phyloP scores from a whole-genome alignment of 768 basidiomycete genomes.

The Termitomyces sp. region DNA sequence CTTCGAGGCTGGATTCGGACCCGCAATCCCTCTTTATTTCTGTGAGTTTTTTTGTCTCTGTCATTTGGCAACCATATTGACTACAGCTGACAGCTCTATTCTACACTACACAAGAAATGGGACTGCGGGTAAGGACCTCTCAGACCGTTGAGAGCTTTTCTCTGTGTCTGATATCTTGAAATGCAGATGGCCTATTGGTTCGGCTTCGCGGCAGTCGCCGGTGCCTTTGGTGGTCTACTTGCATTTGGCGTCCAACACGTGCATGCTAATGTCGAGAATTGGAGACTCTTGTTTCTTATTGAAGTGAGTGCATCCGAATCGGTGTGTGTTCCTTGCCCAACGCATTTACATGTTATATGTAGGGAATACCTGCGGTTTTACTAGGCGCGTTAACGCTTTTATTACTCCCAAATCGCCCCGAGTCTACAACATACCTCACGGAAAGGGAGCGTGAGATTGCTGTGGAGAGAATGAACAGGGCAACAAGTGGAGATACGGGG shows the following conservation, averaged over 20 bases:
- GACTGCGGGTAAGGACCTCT: conserved; percentile 46
- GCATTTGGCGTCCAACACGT: conserved; percentile 76
- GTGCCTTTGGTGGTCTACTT: conserved; percentile 82
- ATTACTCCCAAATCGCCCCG: conserved; percentile 67
- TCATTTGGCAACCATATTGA: not conserved
- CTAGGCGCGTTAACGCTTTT: conserved; percentile 54
- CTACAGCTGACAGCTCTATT: conserved; percentile 51
- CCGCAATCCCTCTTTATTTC: conserved; percentile 74
- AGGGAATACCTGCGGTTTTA: conserved; percentile 67
- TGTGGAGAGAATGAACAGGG: conserved; percentile 62
- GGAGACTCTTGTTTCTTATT: conserved; percentile 69
- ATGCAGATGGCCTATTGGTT: conserved; percentile 73
- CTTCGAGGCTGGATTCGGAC: conserved; percentile 78
- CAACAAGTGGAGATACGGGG: conserved; percentile 62
- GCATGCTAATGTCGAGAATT: conserved; percentile 42
- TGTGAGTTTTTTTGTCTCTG: conserved; percentile 39
- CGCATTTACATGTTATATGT: not conserved
- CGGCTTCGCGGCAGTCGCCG: conserved; percentile 79
- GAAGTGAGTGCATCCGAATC: conserved; percentile 39
- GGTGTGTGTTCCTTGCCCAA: not conserved
- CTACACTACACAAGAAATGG: conserved; percentile 73
- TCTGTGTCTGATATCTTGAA: not conserved
- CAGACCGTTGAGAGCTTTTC: not conserved
- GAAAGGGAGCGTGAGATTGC: conserved; percentile 56
- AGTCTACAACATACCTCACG: conserved; percentile 58